Evolutionary conservation across 768 basidiomycete genomes (phyloP), one percentile per base, ranked within the genome.

Genomic region (Amanita phalloides): DNA sequence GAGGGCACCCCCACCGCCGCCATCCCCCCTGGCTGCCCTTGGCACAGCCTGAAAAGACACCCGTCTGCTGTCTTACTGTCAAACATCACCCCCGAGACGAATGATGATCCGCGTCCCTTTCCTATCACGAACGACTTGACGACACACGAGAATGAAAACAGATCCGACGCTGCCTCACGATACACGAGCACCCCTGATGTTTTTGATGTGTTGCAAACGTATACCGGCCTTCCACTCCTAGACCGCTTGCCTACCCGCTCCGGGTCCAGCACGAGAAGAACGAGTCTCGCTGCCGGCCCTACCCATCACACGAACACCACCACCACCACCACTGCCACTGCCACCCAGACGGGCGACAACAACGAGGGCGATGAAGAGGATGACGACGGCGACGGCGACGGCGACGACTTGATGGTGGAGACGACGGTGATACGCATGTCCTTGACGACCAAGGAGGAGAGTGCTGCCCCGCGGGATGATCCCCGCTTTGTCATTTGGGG

Each of bases 401-500:
- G 48, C 6, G 33, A 41, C 4, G 46, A 53, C 23, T 23, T 52
- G 51, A 52, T 53, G 5, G 71, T 72, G 8, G 78, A 77, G 41
- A 80, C 81, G 30, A 80, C 82, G 2, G 84, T 88, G 26, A 82
- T 88, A 65, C 83, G 79, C 62, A 70, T 91, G 61, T 85, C 84
- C 1, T 64, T 88, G 11, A 74, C 78, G 23, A 64, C 77, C 0
- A 52, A 52, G 35, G 83, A 86, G 33, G 79, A 84, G 51, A 78
- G 75, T 26, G 81, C 82, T 11, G 77, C 84, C 1, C 90, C 90
- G 6, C 78, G 83, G 11, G 86, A 93, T 56, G 92, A 96, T 58
- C 90, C 92, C 13, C 78, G 91, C 0, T 94, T 94, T 61, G 89
- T 92, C 35, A 82, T 95, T 6, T 96, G 92, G 92, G 91, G 89